Evolutionary conservation across 768 basidiomycete genomes (phyloP).

Genomic region (Boletus pseudopeckii): DNA sequence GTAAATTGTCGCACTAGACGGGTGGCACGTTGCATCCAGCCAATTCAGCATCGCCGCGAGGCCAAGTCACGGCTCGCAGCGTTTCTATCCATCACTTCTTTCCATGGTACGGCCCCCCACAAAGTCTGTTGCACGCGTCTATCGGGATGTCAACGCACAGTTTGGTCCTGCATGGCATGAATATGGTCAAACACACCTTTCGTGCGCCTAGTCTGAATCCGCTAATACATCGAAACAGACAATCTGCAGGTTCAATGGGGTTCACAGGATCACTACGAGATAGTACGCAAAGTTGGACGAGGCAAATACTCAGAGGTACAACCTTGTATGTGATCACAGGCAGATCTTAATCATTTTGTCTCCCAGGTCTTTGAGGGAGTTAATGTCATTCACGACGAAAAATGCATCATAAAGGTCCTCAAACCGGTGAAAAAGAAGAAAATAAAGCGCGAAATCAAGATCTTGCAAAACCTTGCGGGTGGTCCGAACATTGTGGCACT

Average conservation of each 20-base stretch:
- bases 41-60: conserved; percentile 1
- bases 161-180: conserved; percentile 92
- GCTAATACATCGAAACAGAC: conserved; percentile 48
- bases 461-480: conserved; percentile 92
- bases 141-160: conserved; percentile 83
- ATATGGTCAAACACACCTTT: conserved; percentile 61
- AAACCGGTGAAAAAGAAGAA: conserved; percentile 99
- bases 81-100: conserved; percentile 12
- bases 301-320: conserved; percentile 93
- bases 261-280: conserved; percentile 95
- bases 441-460: conserved; percentile 99
- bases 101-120: conserved; percentile 68
- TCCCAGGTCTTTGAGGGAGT: conserved; percentile 87
- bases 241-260: conserved; percentile 98
- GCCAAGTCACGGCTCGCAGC: conserved; percentile 13
- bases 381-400: conserved; percentile 85
- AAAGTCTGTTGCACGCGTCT: conserved; percentile 83
- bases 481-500: conserved; percentile 93
- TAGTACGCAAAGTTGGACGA: conserved; percentile 92
- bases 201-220: neutral
- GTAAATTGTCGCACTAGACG: conserved; percentile 18
- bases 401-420: conserved; percentile 97
- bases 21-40: conserved; percentile 18
- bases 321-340: conserved; percentile 5
- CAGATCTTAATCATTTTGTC: conserved; percentile 14